phyloP scores from a whole-genome alignment of 2,329 filamentous ascomycete genomes.

The Elsinoe necatrix region DNA sequence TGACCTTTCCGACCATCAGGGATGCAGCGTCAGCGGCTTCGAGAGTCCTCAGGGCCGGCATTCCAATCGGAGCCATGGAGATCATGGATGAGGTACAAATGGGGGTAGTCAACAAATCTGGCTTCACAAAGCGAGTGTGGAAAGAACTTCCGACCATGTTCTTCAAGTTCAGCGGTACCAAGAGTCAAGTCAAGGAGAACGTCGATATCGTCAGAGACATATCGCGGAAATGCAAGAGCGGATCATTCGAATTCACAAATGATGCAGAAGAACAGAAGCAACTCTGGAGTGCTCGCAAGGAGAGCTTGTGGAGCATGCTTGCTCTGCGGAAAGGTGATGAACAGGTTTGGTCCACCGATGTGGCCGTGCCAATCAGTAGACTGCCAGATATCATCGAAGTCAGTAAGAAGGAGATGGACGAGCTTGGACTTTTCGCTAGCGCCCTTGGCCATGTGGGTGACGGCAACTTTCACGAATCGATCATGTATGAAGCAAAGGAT shows the following conservation, averaged over 20 bases:
- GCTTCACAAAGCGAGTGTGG: constrained; percentile 63
- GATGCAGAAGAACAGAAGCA: constrained; percentile 46
- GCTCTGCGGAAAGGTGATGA: constrained; percentile 46
- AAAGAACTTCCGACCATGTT: constrained; percentile 69
- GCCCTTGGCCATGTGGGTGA: constrained; percentile 87
- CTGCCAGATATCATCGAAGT: constrained; percentile 62
- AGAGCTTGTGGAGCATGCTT: constrained; percentile 54
- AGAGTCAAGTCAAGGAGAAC: constrained; percentile 65
- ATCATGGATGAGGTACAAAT: constrained; percentile 87
- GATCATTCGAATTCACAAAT: constrained; percentile 49
- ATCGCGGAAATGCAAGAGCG: constrained; percentile 51
- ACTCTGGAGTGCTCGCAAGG: constrained; percentile 53
- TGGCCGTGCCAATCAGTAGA: constrained; percentile 52
- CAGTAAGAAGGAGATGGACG: constrained; percentile 82
- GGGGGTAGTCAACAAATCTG: constrained; percentile 68
- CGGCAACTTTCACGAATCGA: constrained; percentile 89
- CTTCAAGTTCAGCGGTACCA: constrained; percentile 71
- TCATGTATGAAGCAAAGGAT: constrained; percentile 75
- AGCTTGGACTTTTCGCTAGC: constrained; percentile 75
- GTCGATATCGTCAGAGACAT: constrained; percentile 61
- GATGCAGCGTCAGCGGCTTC: constrained; percentile 68
- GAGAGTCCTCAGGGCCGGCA: constrained; percentile 63
- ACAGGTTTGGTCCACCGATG: constrained; percentile 55
- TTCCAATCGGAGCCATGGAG: constrained; percentile 70
- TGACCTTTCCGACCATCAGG: constrained; percentile 68